Evolutionary conservation across 192 early-diverging fungal species (phyloP).

Genomic region (Geranomyces variabilis): DNA sequence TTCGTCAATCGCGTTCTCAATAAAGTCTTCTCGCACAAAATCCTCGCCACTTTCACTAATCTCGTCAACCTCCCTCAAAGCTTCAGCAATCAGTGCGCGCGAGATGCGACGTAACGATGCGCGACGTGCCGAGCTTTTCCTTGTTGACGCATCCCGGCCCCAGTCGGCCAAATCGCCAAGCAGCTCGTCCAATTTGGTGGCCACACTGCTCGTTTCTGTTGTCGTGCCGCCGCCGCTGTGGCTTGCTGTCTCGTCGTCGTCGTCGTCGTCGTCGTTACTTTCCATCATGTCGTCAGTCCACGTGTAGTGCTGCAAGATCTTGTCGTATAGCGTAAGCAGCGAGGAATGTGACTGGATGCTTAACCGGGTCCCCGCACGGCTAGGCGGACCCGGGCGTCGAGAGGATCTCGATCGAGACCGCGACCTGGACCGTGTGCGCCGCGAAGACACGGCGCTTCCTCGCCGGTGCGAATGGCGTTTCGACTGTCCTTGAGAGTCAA

Average conservation of each 20-base stretch:
- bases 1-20: too few species aligned
- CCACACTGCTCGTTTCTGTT: background rate
- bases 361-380: background rate
- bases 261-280: background rate
- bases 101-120: too few species aligned
- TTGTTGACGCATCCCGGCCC: background rate
- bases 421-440: too few species aligned
- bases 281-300: background rate
- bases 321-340: background rate
- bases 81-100: too few species aligned
- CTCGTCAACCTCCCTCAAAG: too few species aligned
- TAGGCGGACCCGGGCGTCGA: background rate
- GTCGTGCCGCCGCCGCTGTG: background rate
- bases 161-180: background rate
- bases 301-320: background rate
- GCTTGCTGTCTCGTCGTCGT: background rate
- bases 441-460: too few species aligned
- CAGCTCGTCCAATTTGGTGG: background rate
- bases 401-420: background rate
- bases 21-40: too few species aligned
- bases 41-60: too few species aligned
- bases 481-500: background rate
- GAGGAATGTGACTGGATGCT: background rate
- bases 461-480: too few species aligned
- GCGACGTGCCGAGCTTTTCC: too few species aligned